Evolutionary conservation across 352 stramenopile species (phyloP).

Genomic region (Pythium rhizo-oryzae): DNA sequence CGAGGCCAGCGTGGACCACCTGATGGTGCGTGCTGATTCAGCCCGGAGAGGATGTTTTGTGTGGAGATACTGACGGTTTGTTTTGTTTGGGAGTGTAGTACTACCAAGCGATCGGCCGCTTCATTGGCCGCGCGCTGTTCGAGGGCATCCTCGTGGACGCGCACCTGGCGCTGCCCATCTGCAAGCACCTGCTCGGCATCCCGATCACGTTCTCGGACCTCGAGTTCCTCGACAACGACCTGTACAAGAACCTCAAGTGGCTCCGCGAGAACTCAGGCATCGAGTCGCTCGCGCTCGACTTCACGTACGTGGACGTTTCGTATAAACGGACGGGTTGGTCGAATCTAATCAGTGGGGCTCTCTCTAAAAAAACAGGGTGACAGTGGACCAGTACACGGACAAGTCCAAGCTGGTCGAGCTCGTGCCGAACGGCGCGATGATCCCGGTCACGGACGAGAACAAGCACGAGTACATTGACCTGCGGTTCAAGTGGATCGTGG

Average conservation of each 20-base stretch:
- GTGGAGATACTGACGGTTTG: too few species aligned
- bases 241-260: constrained; percentile 89
- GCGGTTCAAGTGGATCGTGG: constrained; percentile 86
- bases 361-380: constrained; percentile 50
- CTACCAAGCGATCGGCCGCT: constrained; percentile 87
- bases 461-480: constrained; percentile 97
- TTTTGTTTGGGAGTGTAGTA: constrained; percentile 45
- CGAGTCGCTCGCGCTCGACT: constrained; percentile 80
- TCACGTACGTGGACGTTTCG: constrained; percentile 55
- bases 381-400: constrained; percentile 68
- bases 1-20: constrained; percentile 83
- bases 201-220: constrained; percentile 91
- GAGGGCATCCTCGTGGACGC: constrained; percentile 88
- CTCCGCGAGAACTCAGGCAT: constrained; percentile 80
- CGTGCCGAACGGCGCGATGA: constrained; percentile 93
- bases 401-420: constrained; percentile 93
- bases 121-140: constrained; percentile 88
- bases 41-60: too few species aligned
- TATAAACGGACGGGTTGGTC: too few species aligned
- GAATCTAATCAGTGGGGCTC: too few species aligned
- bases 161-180: constrained; percentile 82
- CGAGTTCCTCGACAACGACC: constrained; percentile 88
- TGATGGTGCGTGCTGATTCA: constrained; percentile 64
- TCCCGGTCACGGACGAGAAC: constrained; percentile 96
- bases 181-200: constrained; percentile 90